A percentile compares a stretch with the other conserved stretches of the same genome.
phyloP scores from a whole-genome alignment of 306 rosid genomes.

The Arachis stenosperma region DNA sequence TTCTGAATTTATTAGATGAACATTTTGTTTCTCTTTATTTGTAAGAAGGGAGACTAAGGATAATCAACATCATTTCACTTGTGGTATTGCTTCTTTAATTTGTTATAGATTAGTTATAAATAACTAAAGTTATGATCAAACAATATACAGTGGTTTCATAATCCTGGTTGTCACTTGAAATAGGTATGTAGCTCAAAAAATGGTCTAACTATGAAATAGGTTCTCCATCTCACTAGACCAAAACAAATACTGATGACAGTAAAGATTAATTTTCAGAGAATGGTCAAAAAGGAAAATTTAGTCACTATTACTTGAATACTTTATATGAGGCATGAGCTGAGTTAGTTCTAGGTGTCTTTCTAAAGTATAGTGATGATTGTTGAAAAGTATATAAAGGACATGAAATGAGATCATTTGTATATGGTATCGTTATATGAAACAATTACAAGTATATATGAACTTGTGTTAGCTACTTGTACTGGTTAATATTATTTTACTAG shows the following conservation, averaged over 20 bases:
- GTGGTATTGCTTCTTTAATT: background rate
- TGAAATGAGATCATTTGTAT: background rate
- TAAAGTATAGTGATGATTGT: no score
- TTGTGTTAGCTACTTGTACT: background rate
- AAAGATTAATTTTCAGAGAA: background rate
- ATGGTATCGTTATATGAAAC: background rate
- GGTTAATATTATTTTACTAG: background rate
- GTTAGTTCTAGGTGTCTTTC: no score
- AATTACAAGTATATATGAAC: background rate
- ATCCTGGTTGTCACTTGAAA: background rate
- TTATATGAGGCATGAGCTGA: no score
- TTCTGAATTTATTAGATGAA: no score
- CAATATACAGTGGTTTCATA: background rate
- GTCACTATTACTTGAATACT: no score
- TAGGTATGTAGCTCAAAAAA: background rate
- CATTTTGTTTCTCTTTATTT: background rate
- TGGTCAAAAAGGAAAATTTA: no score
- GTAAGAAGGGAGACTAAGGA: background rate
- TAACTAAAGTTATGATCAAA: background rate
- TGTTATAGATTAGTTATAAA: background rate
- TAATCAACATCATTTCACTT: background rate
- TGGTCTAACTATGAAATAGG: background rate
- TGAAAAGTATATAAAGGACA: background rate
- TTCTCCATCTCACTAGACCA: background rate
- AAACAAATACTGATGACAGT: background rate